Evolutionary conservation across 164 flowering plant genomes (phyloP).

Genomic region (Magnolia changhungtana): DNA sequence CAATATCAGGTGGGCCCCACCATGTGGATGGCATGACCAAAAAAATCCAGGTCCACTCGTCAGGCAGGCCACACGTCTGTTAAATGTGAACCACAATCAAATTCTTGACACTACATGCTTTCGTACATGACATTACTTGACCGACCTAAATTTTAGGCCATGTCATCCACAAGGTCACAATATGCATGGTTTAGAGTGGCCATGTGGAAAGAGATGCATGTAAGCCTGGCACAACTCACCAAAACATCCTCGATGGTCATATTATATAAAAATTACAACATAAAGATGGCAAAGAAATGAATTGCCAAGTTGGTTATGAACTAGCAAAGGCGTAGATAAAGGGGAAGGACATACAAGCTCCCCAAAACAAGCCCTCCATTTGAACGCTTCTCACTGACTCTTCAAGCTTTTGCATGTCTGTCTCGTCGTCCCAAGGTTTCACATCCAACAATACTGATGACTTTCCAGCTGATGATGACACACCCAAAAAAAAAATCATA

Average conservation of each 20-base stretch:
- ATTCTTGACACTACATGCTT: background rate
- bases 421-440: conserved; percentile 95
- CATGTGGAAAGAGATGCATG: background rate
- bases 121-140: background rate
- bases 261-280: background rate
- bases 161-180: background rate
- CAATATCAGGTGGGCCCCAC: background rate
- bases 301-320: background rate
- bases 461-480: conserved; percentile 65
- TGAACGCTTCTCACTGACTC: conserved; percentile 69
- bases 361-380: conserved; percentile 58
- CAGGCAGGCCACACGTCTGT: background rate
- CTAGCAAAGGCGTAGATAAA: background rate
- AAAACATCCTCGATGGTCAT: background rate
- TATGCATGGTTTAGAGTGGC: background rate
- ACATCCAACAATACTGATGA: conserved; percentile 85
- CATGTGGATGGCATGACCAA: background rate
- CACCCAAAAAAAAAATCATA: background rate
- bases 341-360: conserved; percentile 15
- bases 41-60: background rate
- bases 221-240: background rate
- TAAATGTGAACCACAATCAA: background rate
- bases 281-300: background rate
- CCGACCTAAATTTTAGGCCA: background rate
- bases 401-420: conserved; percentile 86